Conservation (phyloP, 2,329 filamentous ascomycete species). For the Venturia pyrina region DNA sequence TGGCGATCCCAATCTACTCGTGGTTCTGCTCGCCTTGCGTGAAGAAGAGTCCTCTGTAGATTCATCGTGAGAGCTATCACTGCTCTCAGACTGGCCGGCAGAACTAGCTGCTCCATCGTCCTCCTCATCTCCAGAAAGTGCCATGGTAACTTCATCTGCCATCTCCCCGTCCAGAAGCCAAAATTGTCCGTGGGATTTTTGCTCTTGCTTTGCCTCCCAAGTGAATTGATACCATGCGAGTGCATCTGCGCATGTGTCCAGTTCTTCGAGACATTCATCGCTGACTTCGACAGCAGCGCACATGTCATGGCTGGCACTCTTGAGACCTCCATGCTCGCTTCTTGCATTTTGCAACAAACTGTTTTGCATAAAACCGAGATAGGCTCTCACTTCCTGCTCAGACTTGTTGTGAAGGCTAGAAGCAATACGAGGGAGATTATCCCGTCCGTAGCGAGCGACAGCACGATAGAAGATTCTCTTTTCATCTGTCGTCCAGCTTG, state of each 20-base stretch:
- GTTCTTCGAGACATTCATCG: conserved; percentile 49
- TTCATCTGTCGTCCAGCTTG: conserved; percentile 60
- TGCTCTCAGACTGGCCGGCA: not conserved
- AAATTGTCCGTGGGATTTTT: conserved; percentile 47
- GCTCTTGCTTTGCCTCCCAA: conserved; percentile 51
- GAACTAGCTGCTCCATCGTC: not conserved
- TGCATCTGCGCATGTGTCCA: conserved; percentile 60
- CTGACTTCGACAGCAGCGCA: conserved; percentile 66
- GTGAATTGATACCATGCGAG: conserved; percentile 55
- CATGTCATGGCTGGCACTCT: conserved; percentile 42
- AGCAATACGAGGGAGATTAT: conserved; percentile 54
- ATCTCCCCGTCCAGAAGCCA: conserved; percentile 52
- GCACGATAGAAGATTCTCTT: conserved; percentile 61
- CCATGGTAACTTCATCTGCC: conserved; percentile 19
- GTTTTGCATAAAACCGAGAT: conserved; percentile 52
- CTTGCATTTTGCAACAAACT: conserved; percentile 32
- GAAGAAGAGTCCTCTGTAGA: not conserved
- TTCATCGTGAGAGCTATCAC: not conserved
- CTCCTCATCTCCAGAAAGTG: not conserved
- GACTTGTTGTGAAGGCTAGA: conserved; percentile 55
- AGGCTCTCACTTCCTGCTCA: conserved; percentile 61
- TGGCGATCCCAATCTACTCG: not conserved
- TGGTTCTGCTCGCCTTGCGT: not conserved
- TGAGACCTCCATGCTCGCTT: conserved; percentile 25
- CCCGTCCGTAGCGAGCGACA: conserved; percentile 52